phyloP scores from a whole-genome alignment of 306 rosid species.

The Lithocarpus polystachyus region DNA sequence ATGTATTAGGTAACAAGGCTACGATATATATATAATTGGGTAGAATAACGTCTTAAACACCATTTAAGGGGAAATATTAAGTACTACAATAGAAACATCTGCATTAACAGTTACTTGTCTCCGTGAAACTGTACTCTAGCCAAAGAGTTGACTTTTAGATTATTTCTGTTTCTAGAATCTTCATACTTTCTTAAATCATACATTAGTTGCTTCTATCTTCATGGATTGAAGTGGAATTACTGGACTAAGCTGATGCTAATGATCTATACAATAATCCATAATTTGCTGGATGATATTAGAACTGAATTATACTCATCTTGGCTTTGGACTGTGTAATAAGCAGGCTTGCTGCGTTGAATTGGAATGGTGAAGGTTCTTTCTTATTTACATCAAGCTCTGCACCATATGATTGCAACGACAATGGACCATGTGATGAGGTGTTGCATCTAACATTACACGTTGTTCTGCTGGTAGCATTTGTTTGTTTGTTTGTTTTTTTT shows the following conservation, averaged over 20 bases:
- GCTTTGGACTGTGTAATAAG: slow-evolving; percentile 28
- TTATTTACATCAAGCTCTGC: slow-evolving; percentile 95
- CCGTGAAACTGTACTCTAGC: background rate
- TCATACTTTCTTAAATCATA: background rate
- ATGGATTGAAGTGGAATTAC: background rate
- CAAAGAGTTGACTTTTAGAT: background rate
- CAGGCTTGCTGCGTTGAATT: slow-evolving; percentile 67
- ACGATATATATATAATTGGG: background rate
- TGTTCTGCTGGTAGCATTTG: slow-evolving; percentile 5
- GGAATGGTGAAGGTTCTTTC: slow-evolving; percentile 89
- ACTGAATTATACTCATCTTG: background rate
- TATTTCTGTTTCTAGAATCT: background rate
- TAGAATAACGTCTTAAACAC: background rate
- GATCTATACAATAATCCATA: background rate
- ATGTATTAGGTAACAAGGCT: background rate
- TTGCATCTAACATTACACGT: slow-evolving; percentile 18
- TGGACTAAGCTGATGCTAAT: slow-evolving; percentile 18
- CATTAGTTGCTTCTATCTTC: slow-evolving; percentile 8
- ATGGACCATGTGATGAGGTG: slow-evolving; percentile 87
- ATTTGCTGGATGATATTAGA: background rate
- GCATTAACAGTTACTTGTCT: background rate
- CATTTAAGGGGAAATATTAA: background rate
- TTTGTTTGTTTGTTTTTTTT: background rate
- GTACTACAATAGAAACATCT: background rate
- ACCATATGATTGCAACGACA: slow-evolving; percentile 76